Conservation (phyloP, 2,329 filamentous ascomycete genomes). For the Colletotrichum higginsianum region DNA sequence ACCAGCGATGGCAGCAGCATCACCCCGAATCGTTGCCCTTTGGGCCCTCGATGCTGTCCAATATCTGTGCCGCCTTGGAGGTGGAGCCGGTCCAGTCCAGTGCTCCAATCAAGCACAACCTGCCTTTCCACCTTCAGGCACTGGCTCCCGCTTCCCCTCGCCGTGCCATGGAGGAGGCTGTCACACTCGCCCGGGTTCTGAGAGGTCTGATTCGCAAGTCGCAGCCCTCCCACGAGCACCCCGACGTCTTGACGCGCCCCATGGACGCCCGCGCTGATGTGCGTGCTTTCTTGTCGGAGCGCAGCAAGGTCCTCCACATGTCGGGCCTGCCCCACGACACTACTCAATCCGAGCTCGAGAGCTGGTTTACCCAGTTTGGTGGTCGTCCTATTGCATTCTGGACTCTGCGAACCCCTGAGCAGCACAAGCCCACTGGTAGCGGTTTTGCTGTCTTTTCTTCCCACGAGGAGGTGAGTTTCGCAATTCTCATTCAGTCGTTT, state of each 20-base stretch:
- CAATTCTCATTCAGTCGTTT: not conserved
- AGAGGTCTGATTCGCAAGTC: constrained; percentile 96
- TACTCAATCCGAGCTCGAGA: constrained; percentile 97
- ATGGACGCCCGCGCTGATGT: constrained; percentile 98
- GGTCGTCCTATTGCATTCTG: constrained; percentile 98
- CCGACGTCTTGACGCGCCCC: constrained; percentile 92
- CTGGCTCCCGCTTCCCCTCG: constrained; percentile 95
- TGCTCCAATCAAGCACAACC: constrained; percentile 98
- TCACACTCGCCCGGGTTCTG: constrained; percentile 93
- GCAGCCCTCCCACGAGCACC: constrained; percentile 92
- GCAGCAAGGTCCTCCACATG: constrained; percentile 98
- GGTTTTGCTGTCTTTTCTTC: constrained; percentile 99
- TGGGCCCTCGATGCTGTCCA: constrained; percentile 93
- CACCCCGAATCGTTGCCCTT: constrained; percentile 98
- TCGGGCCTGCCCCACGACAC: constrained; percentile 97
- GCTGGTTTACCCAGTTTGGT: constrained; percentile 99
- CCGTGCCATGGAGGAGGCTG: constrained; percentile 96
- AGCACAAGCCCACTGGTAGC: constrained; percentile 99
- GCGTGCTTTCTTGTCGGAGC: constrained; percentile 93
- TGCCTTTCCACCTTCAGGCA: constrained; percentile 97
- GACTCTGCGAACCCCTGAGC: constrained; percentile 97
- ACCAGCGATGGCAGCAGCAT: constrained; percentile 98
- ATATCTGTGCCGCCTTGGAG: constrained; percentile 98
- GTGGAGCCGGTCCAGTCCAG: constrained; percentile 98
- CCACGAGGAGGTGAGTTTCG: constrained; percentile 89